These are phyloP conservation scores for Hyaloperonospora brassicae DNA, from an alignment of 352 stramenopile species.

Conservation along the genomic window DNA sequence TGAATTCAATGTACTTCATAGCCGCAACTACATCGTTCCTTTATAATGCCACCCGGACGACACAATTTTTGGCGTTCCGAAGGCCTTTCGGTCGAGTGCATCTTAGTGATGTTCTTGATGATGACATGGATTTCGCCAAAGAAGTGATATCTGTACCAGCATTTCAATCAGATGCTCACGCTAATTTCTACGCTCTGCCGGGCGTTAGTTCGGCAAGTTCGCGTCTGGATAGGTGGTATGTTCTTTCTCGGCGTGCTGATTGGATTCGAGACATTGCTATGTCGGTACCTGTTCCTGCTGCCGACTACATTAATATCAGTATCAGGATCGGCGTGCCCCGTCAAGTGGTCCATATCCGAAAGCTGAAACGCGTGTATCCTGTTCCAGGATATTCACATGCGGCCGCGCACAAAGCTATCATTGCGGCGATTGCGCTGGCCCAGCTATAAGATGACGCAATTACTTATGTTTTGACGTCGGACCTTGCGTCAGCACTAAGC, in stretches of 20 bases:
- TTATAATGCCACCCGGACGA: neutral
- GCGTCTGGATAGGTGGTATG: neutral
- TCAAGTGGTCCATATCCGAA: too few species aligned
- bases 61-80: neutral
- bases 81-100: neutral
- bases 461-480: too few species aligned
- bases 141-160: too few species aligned
- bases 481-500: too few species aligned
- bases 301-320: neutral
- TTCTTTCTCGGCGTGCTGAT: neutral
- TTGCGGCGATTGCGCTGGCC: too few species aligned
- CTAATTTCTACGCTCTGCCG: too few species aligned
- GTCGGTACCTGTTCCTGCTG: neutral
- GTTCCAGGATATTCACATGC: too few species aligned
- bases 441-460: too few species aligned
- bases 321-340: neutral
- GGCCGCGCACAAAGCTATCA: too few species aligned
- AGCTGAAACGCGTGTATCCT: too few species aligned
- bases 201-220: neutral
- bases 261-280: neutral
- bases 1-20: neutral
- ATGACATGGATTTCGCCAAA: neutral
- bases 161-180: too few species aligned
- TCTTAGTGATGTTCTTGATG: neutral
- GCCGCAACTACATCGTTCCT: neutral